These are phyloP conservation scores for Xerocomus potaroensis DNA, from an alignment of 768 basidiomycete species.

Conservation along the genomic window DNA sequence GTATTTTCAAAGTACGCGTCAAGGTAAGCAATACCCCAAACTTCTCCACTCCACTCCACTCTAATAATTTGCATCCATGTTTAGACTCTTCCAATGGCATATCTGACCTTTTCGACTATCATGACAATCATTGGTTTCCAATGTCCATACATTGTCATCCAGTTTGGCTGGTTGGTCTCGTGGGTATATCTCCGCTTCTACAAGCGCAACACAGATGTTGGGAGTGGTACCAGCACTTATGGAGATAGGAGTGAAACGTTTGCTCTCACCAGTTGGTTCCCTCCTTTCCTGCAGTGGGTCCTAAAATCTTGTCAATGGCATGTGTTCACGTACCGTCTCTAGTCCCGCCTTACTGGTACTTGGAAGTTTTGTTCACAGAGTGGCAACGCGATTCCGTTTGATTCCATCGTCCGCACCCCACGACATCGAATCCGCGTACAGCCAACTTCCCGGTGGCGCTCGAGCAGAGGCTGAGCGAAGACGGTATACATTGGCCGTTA, in stretches of 20 bases:
- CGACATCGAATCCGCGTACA: conserved; percentile 76
- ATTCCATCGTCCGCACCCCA: conserved; percentile 54
- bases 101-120: conserved; percentile 85
- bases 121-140: conserved; percentile 81
- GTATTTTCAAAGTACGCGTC: conserved; percentile 78
- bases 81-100: conserved; percentile 93
- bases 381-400: conserved; percentile 67
- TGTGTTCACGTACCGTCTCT: conserved; percentile 2
- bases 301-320: background rate
- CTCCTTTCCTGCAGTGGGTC: conserved; percentile 87
- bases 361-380: conserved; percentile 61
- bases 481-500: conserved; percentile 49
- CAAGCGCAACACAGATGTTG: conserved; percentile 74
- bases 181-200: conserved; percentile 98
- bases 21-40: conserved; percentile 53
- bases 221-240: conserved; percentile 64
- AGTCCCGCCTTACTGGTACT: conserved; percentile 71
- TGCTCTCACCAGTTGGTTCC: conserved; percentile 94
- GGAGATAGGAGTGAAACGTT: conserved; percentile 98
- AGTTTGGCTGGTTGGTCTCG: conserved; percentile 97
- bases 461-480: conserved; percentile 95
- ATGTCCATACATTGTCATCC: conserved; percentile 88
- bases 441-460: conserved; percentile 77
- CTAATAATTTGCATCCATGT: conserved; percentile 3
- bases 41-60: background rate